Evolutionary conservation across 306 rosid genomes (phyloP), one percentile per base, ranked within the genome.

Genomic region (Medicago ruthenica): DNA sequence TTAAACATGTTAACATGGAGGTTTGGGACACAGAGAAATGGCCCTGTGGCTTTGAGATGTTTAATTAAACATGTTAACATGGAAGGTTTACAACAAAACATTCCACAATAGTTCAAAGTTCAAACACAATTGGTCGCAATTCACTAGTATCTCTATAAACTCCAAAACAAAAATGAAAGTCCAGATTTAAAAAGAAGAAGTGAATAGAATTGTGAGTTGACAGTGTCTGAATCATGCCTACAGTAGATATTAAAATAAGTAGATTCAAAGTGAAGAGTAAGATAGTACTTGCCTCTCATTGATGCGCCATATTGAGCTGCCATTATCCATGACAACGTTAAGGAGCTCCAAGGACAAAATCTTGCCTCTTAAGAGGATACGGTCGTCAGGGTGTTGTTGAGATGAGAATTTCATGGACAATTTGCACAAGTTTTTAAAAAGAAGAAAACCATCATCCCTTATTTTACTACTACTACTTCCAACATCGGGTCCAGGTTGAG

Each of bases 401-500:
- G 99, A 90, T 24, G 97, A 86, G 84, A 86, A 96, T 74, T 96
- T 96, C 99, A 96, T 92, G 6, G 99, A 92, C 91, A 96, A 75
- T 76, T 96, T 96, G 84, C 99, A 92, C 79, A 96, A 75, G 79
- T 96, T 90, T 83, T 87, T 96, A 83, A 96, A 96, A 73, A 96
- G 91, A 57, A 92, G 91, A 83, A 83, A 89, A 69, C 99, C 99
- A 79, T 96, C 99, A 68, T 88, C 93, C 88, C 91, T 85, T 76
- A 96, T 87, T 90, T 96, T 96, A 86, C 98, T 92, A 70, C 71
- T 31, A 31, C 37, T 34, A 5, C 7, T 34, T 34, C 37, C 37
- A 34, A 4, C 74, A 67, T 80, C 83, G 18, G 77, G 65, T 81
- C 83, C 89, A 71, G 83, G 84, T 64, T 81, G 86, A 2, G 69